Evolutionary conservation across 2,329 filamentous ascomycete species (phyloP).

Genomic region (Colletotrichum phormii): DNA sequence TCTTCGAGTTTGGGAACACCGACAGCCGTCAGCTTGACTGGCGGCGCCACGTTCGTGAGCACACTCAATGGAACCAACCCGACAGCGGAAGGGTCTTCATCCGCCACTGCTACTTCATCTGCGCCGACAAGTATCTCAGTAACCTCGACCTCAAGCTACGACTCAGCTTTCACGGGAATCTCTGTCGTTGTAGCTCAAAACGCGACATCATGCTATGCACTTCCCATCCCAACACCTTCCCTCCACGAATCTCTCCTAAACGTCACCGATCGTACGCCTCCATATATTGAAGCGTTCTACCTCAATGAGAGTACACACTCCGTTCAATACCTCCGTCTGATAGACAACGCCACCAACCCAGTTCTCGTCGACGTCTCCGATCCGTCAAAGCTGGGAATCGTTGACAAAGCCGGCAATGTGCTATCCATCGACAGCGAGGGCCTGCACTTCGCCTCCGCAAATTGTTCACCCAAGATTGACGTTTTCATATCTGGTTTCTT

Average conservation of each 20-base stretch:
- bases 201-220: constrained; percentile 26
- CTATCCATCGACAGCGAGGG: constrained; percentile 48
- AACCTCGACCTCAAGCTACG: neutral
- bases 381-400: constrained; percentile 45
- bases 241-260: constrained; percentile 45
- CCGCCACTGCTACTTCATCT: neutral
- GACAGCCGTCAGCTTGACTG: neutral
- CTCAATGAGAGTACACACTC: constrained; percentile 46
- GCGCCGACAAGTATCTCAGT: neutral
- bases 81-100: neutral
- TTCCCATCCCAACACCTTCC: constrained; percentile 5
- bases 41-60: neutral
- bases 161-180: constrained; percentile 30
- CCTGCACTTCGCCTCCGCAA: constrained; percentile 48
- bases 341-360: constrained; percentile 43
- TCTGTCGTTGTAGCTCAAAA: constrained; percentile 9
- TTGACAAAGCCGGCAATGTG: constrained; percentile 45
- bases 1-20: neutral
- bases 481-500: constrained; percentile 48
- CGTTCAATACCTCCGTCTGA: constrained; percentile 48
- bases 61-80: neutral
- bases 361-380: constrained; percentile 50
- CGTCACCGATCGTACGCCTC: constrained; percentile 44
- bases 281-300: constrained; percentile 51
- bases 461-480: constrained; percentile 48